Percentiles rank a stretch among this genome's conserved stretches.
Conservation (phyloP, 371 early-diverging fungal species). For the Dentiscutata heterogama region DNA sequence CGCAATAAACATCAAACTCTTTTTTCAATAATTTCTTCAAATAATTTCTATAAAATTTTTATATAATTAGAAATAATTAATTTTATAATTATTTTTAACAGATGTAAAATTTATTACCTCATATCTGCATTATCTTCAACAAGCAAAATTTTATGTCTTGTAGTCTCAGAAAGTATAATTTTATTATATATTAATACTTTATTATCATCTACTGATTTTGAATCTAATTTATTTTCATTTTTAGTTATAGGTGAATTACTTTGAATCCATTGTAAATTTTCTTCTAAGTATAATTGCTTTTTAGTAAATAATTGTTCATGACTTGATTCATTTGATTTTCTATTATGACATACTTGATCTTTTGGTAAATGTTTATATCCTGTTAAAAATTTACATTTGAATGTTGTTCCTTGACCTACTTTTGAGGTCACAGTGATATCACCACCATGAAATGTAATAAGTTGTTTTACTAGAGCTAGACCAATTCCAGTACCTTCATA, state of each 20-base stretch:
- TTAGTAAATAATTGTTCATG: conserved; percentile 34
- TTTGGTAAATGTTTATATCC: conserved; percentile 50
- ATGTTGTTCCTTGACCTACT: conserved; percentile 54
- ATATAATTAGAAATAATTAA: no score
- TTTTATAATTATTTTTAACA: no score
- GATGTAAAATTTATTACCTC: conserved; percentile 24
- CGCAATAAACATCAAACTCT: conserved; percentile 54
- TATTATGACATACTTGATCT: background rate
- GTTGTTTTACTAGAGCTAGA: conserved; percentile 57
- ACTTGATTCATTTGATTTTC: background rate
- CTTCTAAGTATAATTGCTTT: conserved; percentile 33
- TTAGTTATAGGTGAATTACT: background rate
- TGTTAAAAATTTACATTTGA: conserved; percentile 51
- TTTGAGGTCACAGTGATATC: conserved; percentile 50
- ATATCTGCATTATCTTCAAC: conserved; percentile 67
- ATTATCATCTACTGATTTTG: background rate
- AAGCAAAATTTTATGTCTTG: conserved; percentile 53
- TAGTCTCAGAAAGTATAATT: background rate
- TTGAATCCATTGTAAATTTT: conserved; percentile 33
- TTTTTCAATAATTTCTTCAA: conserved; percentile 51
- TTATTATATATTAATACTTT: no score
- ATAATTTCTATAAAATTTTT: conserved; percentile 34
- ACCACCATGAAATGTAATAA: conserved; percentile 58
- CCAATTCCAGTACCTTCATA: conserved; percentile 63
- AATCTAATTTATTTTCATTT: background rate